These are phyloP conservation scores for Carex myosuroides DNA, from an alignment of 176 grass and related monocot genomes.

Conservation along the genomic window DNA sequence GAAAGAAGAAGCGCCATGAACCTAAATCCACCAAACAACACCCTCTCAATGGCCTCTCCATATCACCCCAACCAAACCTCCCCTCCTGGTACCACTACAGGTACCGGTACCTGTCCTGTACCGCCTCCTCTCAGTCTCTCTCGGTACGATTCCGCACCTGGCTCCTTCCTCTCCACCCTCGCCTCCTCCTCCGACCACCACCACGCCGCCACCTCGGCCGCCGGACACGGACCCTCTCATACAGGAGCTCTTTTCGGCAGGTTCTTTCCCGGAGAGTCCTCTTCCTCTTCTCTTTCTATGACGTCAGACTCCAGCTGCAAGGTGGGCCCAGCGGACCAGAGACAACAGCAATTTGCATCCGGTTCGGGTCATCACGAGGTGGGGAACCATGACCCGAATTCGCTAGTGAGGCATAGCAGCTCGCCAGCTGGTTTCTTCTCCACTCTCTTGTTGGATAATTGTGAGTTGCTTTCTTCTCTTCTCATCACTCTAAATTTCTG, in stretches of 20 bases:
- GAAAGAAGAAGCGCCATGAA: conserved; percentile 13
- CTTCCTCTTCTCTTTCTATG: conserved; percentile 37
- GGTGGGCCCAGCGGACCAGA: background rate
- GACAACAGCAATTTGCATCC: background rate
- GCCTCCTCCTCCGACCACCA: conserved; percentile 18
- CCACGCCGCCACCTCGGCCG: conserved; percentile 3
- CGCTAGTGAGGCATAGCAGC: conserved; percentile 63
- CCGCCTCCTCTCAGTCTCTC: conserved; percentile 14
- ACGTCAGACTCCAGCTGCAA: conserved; percentile 22
- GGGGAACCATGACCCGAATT: conserved; percentile 30
- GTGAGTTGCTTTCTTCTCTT: conserved; percentile 18
- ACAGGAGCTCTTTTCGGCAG: conserved; percentile 25
- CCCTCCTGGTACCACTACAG: conserved; percentile 1
- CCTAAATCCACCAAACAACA: conserved; percentile 19
- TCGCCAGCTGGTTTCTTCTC: conserved; percentile 83
- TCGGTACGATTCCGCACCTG: conserved; percentile 25
- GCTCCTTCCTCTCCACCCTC: conserved; percentile 23
- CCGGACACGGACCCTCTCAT: background rate
- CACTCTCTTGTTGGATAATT: conserved; percentile 50
- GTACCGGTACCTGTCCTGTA: background rate
- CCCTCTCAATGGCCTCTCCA: conserved; percentile 20
- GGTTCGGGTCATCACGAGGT: conserved; percentile 5
- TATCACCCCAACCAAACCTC: background rate
- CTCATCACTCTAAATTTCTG: background rate
- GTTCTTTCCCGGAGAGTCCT: conserved; percentile 42